Percentiles rank a stretch among this genome's conserved stretches.
Conservation (phyloP, 257 asterid species). For the Solanum boliviense region DNA sequence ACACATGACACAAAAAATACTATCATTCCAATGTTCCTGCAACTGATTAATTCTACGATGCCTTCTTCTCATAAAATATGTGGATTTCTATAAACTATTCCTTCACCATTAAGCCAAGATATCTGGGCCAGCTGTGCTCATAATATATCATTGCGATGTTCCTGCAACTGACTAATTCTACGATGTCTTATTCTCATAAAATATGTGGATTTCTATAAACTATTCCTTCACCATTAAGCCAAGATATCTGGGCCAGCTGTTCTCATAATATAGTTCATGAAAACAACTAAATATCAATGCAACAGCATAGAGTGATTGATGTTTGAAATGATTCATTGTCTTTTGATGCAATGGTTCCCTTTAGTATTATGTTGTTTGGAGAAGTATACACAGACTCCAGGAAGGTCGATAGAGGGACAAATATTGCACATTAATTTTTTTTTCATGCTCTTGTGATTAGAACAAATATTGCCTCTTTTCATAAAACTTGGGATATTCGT, state of each 20-base stretch:
- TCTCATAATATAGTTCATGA: not conserved
- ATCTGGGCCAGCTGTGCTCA: not conserved
- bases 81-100: not conserved
- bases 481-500: not conserved
- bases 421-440: not conserved
- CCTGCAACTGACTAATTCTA: not conserved
- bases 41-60: not conserved
- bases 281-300: not conserved
- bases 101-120: not conserved
- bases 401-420: not conserved
- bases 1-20: not conserved
- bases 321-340: not conserved
- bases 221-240: not conserved
- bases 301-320: not conserved
- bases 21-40: not conserved
- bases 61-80: not conserved
- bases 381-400: not conserved
- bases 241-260: not conserved
- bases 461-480: not conserved
- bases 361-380: not conserved
- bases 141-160: not conserved
- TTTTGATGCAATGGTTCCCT: not conserved
- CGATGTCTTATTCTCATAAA: not conserved
- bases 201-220: not conserved
- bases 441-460: not conserved